Conservation (phyloP, 2,329 filamentous ascomycete genomes). For the Botryotinia calthae region DNA sequence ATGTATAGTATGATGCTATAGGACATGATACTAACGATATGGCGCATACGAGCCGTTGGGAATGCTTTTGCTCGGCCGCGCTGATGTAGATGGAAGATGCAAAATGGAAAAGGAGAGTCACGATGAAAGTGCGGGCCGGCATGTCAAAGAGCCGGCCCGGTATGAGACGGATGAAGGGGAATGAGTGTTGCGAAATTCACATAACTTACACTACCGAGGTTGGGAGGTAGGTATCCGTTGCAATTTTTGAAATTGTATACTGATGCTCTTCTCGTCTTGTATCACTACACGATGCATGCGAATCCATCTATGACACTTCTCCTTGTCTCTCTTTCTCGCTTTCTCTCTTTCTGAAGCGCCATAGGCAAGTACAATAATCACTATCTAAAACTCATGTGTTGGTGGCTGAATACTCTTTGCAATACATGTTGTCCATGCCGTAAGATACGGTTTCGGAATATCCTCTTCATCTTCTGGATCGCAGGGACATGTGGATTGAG, state of each 20-base stretch:
- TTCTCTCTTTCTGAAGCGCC: background rate
- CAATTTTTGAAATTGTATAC: background rate
- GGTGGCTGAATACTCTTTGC: background rate
- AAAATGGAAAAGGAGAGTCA: background rate
- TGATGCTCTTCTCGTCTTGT: background rate
- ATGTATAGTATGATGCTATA: background rate
- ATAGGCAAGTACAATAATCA: background rate
- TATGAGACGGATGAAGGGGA: background rate
- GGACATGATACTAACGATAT: background rate
- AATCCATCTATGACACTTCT: background rate
- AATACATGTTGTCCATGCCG: background rate
- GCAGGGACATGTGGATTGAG: background rate
- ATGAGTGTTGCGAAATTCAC: background rate
- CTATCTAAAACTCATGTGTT: background rate
- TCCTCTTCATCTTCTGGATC: background rate
- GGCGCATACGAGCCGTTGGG: background rate
- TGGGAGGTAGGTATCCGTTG: background rate
- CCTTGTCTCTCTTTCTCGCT: background rate
- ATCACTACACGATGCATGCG: background rate
- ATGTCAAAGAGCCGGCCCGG: background rate
- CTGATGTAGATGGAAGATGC: background rate
- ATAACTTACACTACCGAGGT: background rate
- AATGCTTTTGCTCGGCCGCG: background rate
- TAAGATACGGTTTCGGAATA: slow-evolving; percentile 1
- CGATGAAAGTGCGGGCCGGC: background rate